phyloP scores from a whole-genome alignment of 78 protist genomes.

The Dictyostelium discoideum region dicty_2.7 NC_007089.4:1791001-1791500 shows the following conservation, averaged over 20 bases:
- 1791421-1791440: not conserved
- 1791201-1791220: slow-evolving; percentile 22
- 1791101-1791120: slow-evolving; percentile 62
- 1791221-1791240: slow-evolving; percentile 18
- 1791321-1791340: slow-evolving; percentile 18
- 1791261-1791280: slow-evolving; percentile 23
- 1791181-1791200: slow-evolving; percentile 59
- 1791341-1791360: no score
- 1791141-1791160: slow-evolving; percentile 40
- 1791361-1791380: not conserved
- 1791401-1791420: not conserved
- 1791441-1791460: not conserved
- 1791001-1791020: not conserved
- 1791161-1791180: slow-evolving; percentile 38
- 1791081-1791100: slow-evolving; percentile 55
- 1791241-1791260: slow-evolving; percentile 9
- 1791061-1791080: slow-evolving; percentile 39
- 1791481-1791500: slow-evolving; percentile 41
- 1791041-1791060: slow-evolving; percentile 38
- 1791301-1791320: slow-evolving; percentile 9
- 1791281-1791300: slow-evolving; percentile 28
- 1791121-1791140: slow-evolving; percentile 63
- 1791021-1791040: slow-evolving; percentile 28
- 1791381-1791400: no score
- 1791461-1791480: not conserved